Conservation (phyloP, 1,139 yeast species). For the Protomyces inouyei region DNA sequence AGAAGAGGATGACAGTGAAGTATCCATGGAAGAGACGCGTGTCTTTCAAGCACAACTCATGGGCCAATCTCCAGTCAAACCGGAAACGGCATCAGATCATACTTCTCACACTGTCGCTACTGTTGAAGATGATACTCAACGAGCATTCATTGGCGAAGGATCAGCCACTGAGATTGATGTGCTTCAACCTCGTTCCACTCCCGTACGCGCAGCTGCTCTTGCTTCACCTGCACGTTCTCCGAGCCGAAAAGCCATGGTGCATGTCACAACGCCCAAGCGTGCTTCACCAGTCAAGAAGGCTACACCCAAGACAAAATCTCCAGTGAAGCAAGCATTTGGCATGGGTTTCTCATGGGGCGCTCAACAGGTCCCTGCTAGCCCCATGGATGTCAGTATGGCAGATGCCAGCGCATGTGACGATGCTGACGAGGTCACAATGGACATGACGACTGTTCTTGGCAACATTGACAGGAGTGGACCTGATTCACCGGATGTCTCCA, state of each 20-base stretch:
- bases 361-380: not conserved
- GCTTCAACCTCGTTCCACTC: conserved; percentile 3
- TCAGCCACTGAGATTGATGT: conserved; percentile 20
- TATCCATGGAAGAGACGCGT: conserved; percentile 31
- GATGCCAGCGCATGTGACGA: conserved; percentile 22
- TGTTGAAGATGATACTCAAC: conserved; percentile 18
- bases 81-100: conserved; percentile 32
- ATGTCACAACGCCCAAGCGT: not conserved
- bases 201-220: not conserved
- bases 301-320: not conserved
- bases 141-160: conserved; percentile 25
- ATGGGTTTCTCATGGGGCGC: conserved; percentile 10
- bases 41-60: conserved; percentile 8
- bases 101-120: conserved; percentile 29
- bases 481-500: not conserved
- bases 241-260: not conserved
- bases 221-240: conserved; percentile 14
- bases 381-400: conserved; percentile 26
- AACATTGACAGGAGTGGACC: conserved; percentile 6
- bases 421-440: conserved; percentile 34
- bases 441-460: conserved; percentile 34
- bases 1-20: not conserved
- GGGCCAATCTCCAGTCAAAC: conserved; percentile 2
- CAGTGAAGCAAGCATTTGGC: not conserved
- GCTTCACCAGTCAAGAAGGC: not conserved